A percentile compares a stretch with the other conserved stretches of the same genome.
Evolutionary conservation across 495 filamentous ascomycete species (phyloP).

Genomic region (Podospora tetraspora): DNA sequence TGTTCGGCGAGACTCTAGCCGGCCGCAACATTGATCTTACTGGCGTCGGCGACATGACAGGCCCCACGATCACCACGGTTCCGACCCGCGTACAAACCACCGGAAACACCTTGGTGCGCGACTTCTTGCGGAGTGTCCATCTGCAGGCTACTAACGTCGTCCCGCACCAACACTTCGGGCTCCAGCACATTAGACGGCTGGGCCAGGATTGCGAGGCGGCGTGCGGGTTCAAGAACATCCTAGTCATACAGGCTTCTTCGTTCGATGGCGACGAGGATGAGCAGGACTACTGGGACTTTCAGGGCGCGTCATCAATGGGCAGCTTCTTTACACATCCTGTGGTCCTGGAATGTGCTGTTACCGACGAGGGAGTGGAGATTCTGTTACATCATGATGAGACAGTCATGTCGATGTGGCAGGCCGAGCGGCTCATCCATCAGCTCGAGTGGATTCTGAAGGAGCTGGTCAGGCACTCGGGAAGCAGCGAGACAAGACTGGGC

Average conservation of each 20-base stretch:
- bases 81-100: slow-evolving; percentile 40
- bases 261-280: neutral
- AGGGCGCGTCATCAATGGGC: slow-evolving; percentile 16
- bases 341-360: slow-evolving; percentile 21
- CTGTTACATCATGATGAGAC: slow-evolving; percentile 22
- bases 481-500: slow-evolving; percentile 5
- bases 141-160: slow-evolving; percentile 32
- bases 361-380: slow-evolving; percentile 12
- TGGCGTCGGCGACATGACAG: slow-evolving; percentile 46
- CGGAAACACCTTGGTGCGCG: slow-evolving; percentile 6
- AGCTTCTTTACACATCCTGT: slow-evolving; percentile 28
- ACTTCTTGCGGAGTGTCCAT: slow-evolving; percentile 31
- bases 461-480: slow-evolving; percentile 8
- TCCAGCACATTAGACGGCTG: slow-evolving; percentile 39
- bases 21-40: slow-evolving; percentile 44
- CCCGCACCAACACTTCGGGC: slow-evolving; percentile 41
- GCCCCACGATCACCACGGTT: slow-evolving; percentile 54
- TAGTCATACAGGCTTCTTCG: slow-evolving; percentile 34
- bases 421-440: slow-evolving; percentile 23
- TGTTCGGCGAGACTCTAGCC: slow-evolving; percentile 39
- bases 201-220: slow-evolving; percentile 25
- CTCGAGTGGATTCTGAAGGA: slow-evolving; percentile 20
- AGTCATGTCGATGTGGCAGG: slow-evolving; percentile 20
- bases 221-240: slow-evolving; percentile 37
- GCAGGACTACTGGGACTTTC: slow-evolving; percentile 19